Evolutionary conservation across 345 rosid species (phyloP).

Genomic region (Geranium brycei): DNA sequence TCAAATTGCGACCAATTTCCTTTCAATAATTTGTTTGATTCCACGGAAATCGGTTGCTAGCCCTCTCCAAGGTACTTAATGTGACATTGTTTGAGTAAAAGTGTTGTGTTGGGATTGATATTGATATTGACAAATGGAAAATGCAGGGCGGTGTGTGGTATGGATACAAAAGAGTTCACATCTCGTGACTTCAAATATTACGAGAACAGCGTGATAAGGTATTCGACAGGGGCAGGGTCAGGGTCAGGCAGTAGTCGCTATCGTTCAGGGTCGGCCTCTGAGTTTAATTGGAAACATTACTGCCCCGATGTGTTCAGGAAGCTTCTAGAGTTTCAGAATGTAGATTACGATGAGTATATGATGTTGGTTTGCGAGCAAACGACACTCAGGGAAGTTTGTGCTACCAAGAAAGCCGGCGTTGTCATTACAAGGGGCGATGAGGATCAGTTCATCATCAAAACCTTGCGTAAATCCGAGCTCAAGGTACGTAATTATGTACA

Average conservation of each 20-base stretch:
- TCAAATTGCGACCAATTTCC: too few species aligned
- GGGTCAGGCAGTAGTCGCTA: background rate
- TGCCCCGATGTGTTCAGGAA: constrained; percentile 48
- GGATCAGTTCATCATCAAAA: constrained; percentile 27
- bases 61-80: background rate
- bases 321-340: constrained; percentile 28
- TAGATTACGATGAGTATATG: constrained; percentile 35
- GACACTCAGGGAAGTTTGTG: constrained; percentile 25
- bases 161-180: background rate
- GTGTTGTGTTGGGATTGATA: too few species aligned
- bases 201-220: background rate
- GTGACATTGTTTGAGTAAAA: too few species aligned
- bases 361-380: constrained; percentile 29
- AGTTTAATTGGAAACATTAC: constrained; percentile 42
- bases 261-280: constrained; percentile 5
- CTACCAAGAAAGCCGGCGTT: constrained; percentile 25
- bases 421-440: constrained; percentile 29
- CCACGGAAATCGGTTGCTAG: background rate
- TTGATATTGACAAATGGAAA: background rate
- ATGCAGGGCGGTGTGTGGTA: background rate
- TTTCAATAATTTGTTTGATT: background rate
- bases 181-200: background rate
- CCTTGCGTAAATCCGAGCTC: constrained; percentile 37
- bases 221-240: background rate
- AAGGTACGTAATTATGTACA: constrained; percentile 20